A percentile compares a stretch with the other conserved stretches of the same genome.
phyloP scores from a whole-genome alignment of 1,139 yeast genomes.

The Geotrichum carabidarum region DNA sequence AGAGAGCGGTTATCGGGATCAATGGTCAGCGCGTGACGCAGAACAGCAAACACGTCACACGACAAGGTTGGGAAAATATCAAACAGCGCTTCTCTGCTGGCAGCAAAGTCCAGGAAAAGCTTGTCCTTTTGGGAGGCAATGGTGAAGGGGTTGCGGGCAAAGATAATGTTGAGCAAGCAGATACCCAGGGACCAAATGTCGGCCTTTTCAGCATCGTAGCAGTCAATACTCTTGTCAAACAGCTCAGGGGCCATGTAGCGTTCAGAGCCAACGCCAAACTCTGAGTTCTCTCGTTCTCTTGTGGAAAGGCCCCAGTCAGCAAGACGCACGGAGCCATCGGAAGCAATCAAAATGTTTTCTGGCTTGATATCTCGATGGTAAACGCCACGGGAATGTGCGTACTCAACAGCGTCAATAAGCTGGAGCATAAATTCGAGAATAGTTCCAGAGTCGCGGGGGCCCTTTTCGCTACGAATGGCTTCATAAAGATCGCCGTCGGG shows the following conservation, averaged over 20 bases:
- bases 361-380: conserved; percentile 89
- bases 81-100: conserved; percentile 81
- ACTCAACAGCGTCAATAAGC: conserved; percentile 70
- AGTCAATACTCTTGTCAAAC: conserved; percentile 44
- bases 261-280: conserved; percentile 90
- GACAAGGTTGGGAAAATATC: conserved; percentile 91
- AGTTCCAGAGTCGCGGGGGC: conserved; percentile 47
- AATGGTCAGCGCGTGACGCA: conserved; percentile 70
- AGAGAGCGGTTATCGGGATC: conserved; percentile 85
- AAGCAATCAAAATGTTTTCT: conserved; percentile 70
- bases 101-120: conserved; percentile 78
- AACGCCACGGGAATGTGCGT: conserved; percentile 65
- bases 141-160: conserved; percentile 82
- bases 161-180: conserved; percentile 75
- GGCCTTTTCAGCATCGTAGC: conserved; percentile 77
- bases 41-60: conserved; percentile 74
- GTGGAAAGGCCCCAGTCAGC: conserved; percentile 95
- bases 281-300: conserved; percentile 54
- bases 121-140: conserved; percentile 82
- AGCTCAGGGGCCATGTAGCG: conserved; percentile 97
- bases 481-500: conserved; percentile 91
- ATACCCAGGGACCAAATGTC: conserved; percentile 95
- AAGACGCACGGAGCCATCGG: conserved; percentile 65
- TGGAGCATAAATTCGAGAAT: conserved; percentile 72
- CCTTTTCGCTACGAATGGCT: conserved; percentile 74